phyloP scores from a whole-genome alignment of 306 rosid genomes.

The Senna tora region DNA sequence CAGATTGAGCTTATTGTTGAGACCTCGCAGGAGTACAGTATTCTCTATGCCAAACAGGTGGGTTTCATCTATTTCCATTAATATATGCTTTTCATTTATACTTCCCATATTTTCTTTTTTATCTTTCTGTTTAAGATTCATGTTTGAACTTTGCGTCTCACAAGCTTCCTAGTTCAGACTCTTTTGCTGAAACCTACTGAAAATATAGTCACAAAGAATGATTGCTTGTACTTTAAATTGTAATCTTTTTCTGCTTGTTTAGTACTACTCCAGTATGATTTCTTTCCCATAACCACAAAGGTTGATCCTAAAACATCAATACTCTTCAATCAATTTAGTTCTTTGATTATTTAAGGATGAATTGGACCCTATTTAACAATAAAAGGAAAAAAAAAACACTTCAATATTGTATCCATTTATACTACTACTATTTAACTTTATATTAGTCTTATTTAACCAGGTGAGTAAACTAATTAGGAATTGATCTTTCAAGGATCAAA shows the following conservation, averaged over 20 bases:
- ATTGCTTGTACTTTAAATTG: background rate
- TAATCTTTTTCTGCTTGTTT: too few relatives aligned
- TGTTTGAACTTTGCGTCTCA: background rate
- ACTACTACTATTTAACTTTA: too few relatives aligned
- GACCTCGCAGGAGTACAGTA: background rate
- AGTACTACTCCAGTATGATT: background rate
- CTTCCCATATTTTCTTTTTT: background rate
- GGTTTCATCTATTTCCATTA: background rate
- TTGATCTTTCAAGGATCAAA: too few relatives aligned
- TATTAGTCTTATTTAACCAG: too few relatives aligned
- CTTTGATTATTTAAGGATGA: too few relatives aligned
- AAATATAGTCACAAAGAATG: background rate
- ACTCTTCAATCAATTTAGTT: too few relatives aligned
- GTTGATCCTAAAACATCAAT: too few relatives aligned
- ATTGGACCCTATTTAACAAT: too few relatives aligned
- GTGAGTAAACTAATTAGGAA: too few relatives aligned
- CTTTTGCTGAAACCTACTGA: background rate
- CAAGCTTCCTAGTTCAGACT: background rate
- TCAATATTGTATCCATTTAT: too few relatives aligned
- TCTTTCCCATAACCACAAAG: background rate
- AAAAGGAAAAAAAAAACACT: too few relatives aligned
- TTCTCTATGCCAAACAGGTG: background rate
- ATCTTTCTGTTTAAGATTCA: background rate
- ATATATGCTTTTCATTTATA: background rate
- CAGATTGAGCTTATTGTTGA: background rate